A percentile compares a stretch with the other conserved stretches of the same genome.
These are phyloP conservation scores for Gryganskiella cystojenkinii DNA, from an alignment of 192 early-diverging fungal genomes.

Conservation along the genomic window DNA sequence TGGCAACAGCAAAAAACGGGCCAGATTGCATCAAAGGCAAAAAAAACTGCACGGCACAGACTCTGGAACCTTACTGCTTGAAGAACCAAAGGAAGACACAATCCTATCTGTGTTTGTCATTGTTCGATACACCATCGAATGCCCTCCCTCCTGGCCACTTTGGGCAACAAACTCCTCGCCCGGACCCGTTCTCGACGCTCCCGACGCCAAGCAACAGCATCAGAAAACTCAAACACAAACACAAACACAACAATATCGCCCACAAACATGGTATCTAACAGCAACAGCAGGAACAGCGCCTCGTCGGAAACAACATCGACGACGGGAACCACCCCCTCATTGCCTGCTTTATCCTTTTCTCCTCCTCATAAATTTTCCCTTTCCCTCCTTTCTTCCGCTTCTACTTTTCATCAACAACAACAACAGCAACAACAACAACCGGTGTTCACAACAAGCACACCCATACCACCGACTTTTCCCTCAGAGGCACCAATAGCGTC, in stretches of 20 bases:
- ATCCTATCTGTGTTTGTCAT: background rate
- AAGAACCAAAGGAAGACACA: background rate
- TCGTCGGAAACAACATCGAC: background rate
- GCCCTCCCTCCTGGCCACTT: conserved; percentile 32
- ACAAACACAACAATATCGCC: no score
- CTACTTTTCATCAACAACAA: background rate
- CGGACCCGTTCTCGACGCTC: background rate
- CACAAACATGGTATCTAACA: background rate
- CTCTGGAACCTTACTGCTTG: no score
- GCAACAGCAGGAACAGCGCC: background rate
- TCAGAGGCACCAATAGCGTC: no score
- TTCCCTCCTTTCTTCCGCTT: background rate
- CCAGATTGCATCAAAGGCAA: background rate
- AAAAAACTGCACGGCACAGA: background rate
- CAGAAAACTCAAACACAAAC: background rate
- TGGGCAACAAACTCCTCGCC: conserved; percentile 16
- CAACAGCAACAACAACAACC: background rate
- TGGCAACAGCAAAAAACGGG: no score
- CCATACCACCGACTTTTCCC: no score
- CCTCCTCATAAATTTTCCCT: background rate
- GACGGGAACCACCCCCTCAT: background rate
- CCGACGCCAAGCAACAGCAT: background rate
- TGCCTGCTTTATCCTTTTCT: background rate
- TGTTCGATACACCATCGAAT: background rate
- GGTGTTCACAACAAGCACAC: no score